Evolutionary conservation across 2,329 filamentous ascomycete species (phyloP), one percentile per base, ranked within the genome.

Genomic region (Graphilbum sp.): DNA sequence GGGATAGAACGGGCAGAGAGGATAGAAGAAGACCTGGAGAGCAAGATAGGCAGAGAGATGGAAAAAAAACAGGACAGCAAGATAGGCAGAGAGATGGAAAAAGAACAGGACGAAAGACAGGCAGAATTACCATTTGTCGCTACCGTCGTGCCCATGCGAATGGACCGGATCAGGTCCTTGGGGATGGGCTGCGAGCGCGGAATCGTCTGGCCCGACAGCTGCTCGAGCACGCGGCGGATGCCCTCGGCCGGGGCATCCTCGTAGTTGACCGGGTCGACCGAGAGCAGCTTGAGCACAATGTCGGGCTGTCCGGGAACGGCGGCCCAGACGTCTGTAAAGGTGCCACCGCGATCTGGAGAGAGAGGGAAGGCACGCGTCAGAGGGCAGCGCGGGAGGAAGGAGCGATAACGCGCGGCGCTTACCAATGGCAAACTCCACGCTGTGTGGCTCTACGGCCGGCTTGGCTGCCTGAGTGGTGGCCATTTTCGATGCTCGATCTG

Each of bases 191-290:
- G 3, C 2, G 31, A 34, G 19, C 38, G 27, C 5, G 34, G 30
- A 17, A 36, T 32, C 8, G 34, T 5, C 16, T 32, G 5, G 9
- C 38, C 38, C 9, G 18, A 13, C 6, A 36, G 3, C 19, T 7
- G 8, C 21, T 36, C 38, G 18, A 40, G n/a, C 5, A 40, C n/a
- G 3, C 38, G 34, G 8, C 38, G 58, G 41, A 80, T 80, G 24
- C 74, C 75, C 59, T 80, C 76, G n/a, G 78, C 60, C 0, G 76
- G 75, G 2, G 76, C 76, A 57, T 81, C 76, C 35, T 70, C 59
- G 53, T 81, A 80, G 54, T 80, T 79, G 17, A 62, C 57, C 0
- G 75, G 76, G 48, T 80, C 76, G 46, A 76, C 75, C 0, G 75
- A 79, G 17, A 80, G 65, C 1, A 80, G 62, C 54, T 81, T 80